Base-by-base conservation (phyloP, 257 asterid species). In the Gardenia jasminoides region DNA sequence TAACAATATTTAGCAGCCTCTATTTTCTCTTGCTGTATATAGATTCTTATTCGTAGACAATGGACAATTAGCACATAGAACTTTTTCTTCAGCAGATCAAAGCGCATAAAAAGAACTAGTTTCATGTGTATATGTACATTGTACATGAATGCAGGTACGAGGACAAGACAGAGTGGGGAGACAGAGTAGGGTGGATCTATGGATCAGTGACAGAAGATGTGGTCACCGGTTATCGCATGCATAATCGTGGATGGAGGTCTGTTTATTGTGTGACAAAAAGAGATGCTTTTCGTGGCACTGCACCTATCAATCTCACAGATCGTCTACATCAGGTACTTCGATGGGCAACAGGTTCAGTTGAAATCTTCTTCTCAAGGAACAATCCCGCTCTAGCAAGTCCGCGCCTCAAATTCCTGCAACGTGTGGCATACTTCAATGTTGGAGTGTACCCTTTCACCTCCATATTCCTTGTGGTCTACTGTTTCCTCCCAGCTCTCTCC, bases 151-250 rank as follows among this genome's bases (percentile, higher is more conserved):
- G 59, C 50, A 93, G 98, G 98, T 94, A 86, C 24, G 99, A 95
- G 78, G 99, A 95, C 84, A 93, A 95, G 26, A 90, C 99, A 2
- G 99, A 95, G 75, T 95, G 99, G 99, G 99, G 99, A 79, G 99
- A 95, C 36, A 85, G 99, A 80, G 70, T 93, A 26, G 99, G 99
- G 0, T 95, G 99, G 99, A 95, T 95, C 64, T 95, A 95, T 33
- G 99, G 99, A 67, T 95, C 99, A 1, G 98, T 95, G 36, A 95
- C 98, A 7, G 99, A 95, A 75, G 98, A 95, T 33, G 99, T 95
- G 80, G 99, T 95, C 61, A 95, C 99, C 6, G 99, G 99, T 28
- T 95, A 95, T 80, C 93, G 99, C 7, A 95, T 95, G 99, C 99
- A 95, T 92, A 95, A 95, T 82, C 98, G 99, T 30, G 99, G 99